phyloP scores from a whole-genome alignment of 257 asterid genomes.

The Solanum virginianum region DNA sequence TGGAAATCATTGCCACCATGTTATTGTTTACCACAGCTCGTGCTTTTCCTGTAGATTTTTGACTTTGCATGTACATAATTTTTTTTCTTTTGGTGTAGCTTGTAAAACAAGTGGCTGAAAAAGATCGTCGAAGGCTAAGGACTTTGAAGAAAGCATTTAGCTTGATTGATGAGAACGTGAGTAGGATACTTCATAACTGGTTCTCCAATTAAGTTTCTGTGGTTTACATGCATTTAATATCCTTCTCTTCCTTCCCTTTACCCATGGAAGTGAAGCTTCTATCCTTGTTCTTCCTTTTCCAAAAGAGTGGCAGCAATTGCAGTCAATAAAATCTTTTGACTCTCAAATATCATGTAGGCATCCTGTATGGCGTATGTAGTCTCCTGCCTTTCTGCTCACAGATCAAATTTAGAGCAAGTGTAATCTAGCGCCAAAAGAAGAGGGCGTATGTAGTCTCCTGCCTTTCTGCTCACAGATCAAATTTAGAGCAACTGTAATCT shows the following conservation, averaged over 20 bases:
- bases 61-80: background rate
- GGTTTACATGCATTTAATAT: background rate
- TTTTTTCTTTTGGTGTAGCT: constrained; percentile 35
- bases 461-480: background rate
- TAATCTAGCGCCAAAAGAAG: background rate
- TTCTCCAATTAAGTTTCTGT: background rate
- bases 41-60: background rate
- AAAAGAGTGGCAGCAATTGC: background rate
- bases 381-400: background rate
- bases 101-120: constrained; percentile 78
- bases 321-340: background rate
- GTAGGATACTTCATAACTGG: constrained; percentile 15
- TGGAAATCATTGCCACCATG: background rate
- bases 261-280: background rate
- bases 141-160: constrained; percentile 73
- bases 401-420: background rate
- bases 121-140: constrained; percentile 67
- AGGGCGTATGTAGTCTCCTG: background rate
- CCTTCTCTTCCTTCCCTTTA: background rate
- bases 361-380: background rate
- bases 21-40: background rate
- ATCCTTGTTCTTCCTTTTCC: background rate
- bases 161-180: constrained; percentile 56
- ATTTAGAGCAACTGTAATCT: background rate
- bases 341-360: background rate